Evolutionary conservation across 257 asterid species (phyloP), one percentile per base, ranked within the genome.

Genomic region (Paulownia fortunei): DNA sequence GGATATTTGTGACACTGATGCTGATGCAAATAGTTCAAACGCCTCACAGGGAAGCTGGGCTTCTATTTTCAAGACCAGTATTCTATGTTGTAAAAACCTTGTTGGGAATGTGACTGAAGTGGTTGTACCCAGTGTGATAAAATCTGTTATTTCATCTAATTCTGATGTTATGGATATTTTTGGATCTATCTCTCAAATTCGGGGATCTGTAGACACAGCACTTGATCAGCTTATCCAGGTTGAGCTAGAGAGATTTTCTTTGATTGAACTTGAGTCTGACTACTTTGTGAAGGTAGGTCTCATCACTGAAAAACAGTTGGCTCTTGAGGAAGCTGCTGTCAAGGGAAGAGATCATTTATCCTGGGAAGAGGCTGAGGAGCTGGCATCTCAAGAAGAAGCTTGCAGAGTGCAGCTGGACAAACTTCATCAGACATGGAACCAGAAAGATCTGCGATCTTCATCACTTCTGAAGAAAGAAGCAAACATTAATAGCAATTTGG

Each of bases 311-410:
- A 88, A 85, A 81, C 98, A 96, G 87, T 83, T 96, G 88, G 97
- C 92, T 89, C 98, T 96, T 44, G 92, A 93, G 84, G 98, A 96
- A 87, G 99, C 98, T 83, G 78, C 99, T 79, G 87, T 85, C 72
- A 87, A 86, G 88, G 94, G 99, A 76, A 91, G 99, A 88, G 98
- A 96, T 68, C 91, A 90, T 86, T 82, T 93, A 71, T 96, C 99
- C 68, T 96, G 99, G 99, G 99, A 96, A 87, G 99, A 96, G 87
- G 97, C 99, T 61, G 99, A 96, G 82, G 98, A 96, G 89, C 93
- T 96, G 79, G 99, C 97, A 69, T 90, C 99, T 79, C 98, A 93
- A 85, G 99, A 96, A 89, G 99, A 96, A 87, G 96, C 93, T 79
- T 96, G 98, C 85, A 89, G 92, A 83, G 92, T 84, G 66, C 99